Percentiles rank a stretch among this genome's conserved stretches.
These are phyloP conservation scores for Mycotypha africana DNA, from an alignment of 371 early-diverging fungal species.

Conservation along the genomic window DNA sequence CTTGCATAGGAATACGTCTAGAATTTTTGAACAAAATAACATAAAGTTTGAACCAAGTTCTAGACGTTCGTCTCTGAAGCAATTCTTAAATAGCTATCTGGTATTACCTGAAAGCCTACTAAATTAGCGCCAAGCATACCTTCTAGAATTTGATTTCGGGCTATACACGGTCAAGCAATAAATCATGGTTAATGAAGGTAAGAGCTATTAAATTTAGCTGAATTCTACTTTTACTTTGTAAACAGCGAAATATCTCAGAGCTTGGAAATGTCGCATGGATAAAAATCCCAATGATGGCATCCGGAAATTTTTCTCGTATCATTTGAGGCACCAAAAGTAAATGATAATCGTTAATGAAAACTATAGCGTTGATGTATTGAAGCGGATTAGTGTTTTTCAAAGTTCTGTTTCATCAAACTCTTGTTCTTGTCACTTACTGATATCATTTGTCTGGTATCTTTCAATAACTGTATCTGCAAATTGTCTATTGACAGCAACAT, in stretches of 20 bases:
- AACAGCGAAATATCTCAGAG: conserved; percentile 90
- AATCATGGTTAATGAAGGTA: too few relatives aligned
- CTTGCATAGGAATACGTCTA: conserved; percentile 94
- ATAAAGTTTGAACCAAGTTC: not conserved
- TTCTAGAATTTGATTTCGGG: conserved; percentile 79
- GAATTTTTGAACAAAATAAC: not conserved
- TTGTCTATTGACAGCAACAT: conserved; percentile 76
- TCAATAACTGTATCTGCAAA: conserved; percentile 78
- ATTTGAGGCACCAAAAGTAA: conserved; percentile 88
- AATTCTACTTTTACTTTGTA: conserved; percentile 84
- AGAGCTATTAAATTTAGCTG: too few relatives aligned
- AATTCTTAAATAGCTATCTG: too few relatives aligned
- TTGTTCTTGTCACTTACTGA: conserved; percentile 44
- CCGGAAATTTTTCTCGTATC: conserved; percentile 75
- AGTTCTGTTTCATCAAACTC: too few relatives aligned
- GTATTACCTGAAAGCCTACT: conserved; percentile 78
- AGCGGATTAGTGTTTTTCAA: not conserved
- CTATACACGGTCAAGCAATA: conserved; percentile 29
- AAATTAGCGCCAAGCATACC: conserved; percentile 88
- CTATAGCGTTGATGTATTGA: conserved; percentile 19
- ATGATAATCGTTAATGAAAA: conserved; percentile 99
- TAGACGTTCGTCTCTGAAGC: too few relatives aligned
- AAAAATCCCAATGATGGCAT: conserved; percentile 91
- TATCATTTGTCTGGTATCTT: conserved; percentile 75
- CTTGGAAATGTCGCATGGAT: conserved; percentile 97